Percentiles rank a stretch among this genome's conserved stretches.
Evolutionary conservation across 805 yeast species (phyloP).

Genomic region (Saturnispora galanensis): DNA sequence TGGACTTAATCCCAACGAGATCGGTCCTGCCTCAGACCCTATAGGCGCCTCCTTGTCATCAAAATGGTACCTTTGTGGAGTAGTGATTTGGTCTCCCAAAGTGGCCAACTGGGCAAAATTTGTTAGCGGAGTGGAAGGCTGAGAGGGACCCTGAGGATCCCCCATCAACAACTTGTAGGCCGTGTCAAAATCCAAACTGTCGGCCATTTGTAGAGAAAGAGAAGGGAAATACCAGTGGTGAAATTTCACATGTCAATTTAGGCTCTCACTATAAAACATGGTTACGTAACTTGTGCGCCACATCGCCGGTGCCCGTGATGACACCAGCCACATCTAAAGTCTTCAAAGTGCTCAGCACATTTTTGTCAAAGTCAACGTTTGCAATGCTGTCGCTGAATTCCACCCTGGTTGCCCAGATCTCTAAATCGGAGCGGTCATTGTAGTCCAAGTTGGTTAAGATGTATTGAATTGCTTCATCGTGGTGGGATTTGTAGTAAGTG

Average conservation of each 20-base stretch:
- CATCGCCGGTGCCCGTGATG: slow-evolving; percentile 6
- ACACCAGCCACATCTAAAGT: slow-evolving; percentile 61
- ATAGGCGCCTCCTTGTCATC: neutral
- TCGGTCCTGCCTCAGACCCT: no score
- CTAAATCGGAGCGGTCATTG: slow-evolving; percentile 57
- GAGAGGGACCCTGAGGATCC: neutral
- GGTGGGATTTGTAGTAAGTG: slow-evolving; percentile 47
- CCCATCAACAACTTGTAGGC: slow-evolving; percentile 29
- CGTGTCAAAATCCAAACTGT: slow-evolving; percentile 29
- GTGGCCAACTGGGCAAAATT: slow-evolving; percentile 1
- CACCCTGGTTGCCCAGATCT: slow-evolving; percentile 75
- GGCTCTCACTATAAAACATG: neutral
- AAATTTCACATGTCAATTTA: neutral
- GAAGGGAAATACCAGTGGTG: slow-evolving; percentile 1
- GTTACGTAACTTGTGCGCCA: slow-evolving; percentile 4
- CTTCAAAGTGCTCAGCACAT: slow-evolving; percentile 46
- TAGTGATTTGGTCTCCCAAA: neutral
- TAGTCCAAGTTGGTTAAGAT: slow-evolving; percentile 67
- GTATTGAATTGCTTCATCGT: slow-evolving; percentile 55
- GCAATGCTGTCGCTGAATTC: slow-evolving; percentile 42
- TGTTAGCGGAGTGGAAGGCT: neutral
- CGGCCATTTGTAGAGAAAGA: neutral
- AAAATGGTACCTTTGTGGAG: neutral
- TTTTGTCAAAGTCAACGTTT: slow-evolving; percentile 36
- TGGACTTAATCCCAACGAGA: no score